Conservation (phyloP, 768 basidiomycete genomes). For the Pleurotus djamor region DNA sequence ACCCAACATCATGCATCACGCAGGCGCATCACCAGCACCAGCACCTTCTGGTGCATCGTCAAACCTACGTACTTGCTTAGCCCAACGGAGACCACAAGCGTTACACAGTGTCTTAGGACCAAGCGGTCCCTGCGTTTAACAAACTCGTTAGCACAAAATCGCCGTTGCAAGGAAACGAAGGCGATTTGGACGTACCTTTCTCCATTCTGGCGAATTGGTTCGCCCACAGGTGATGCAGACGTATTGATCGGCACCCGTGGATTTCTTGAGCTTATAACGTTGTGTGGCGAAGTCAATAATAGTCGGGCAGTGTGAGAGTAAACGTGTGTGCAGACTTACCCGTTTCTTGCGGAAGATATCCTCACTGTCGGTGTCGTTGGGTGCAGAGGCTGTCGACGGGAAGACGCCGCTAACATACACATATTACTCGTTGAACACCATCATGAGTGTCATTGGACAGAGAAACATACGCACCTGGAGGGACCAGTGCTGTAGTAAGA, state of each 20-base stretch:
- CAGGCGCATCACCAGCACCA: not conserved
- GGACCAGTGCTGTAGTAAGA: not conserved
- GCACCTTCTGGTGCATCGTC: constrained; percentile 5
- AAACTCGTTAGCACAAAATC: too few relatives aligned
- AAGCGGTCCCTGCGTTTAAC: constrained; percentile 65
- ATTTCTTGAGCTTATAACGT: constrained; percentile 40
- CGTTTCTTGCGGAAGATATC: constrained; percentile 63
- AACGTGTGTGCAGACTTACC: constrained; percentile 28
- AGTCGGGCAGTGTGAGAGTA: not conserved
- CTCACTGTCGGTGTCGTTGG: constrained; percentile 43
- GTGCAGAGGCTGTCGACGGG: constrained; percentile 5
- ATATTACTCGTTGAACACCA: not conserved
- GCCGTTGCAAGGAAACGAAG: not conserved
- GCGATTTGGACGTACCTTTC: constrained; percentile 58
- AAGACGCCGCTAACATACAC: not conserved
- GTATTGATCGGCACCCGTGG: constrained; percentile 58
- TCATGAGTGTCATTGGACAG: not conserved
- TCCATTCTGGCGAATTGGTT: constrained; percentile 97
- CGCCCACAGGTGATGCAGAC: constrained; percentile 93
- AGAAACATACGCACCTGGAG: not conserved
- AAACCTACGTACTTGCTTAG: constrained; percentile 48
- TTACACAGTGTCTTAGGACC: constrained; percentile 99
- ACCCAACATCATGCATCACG: not conserved
- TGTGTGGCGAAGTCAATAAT: not conserved
- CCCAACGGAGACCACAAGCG: constrained; percentile 93